A percentile compares a stretch with the other conserved stretches of the same genome.
Conservation (phyloP, 2,329 filamentous ascomycete genomes). For the Aspergillus neoniger region DNA sequence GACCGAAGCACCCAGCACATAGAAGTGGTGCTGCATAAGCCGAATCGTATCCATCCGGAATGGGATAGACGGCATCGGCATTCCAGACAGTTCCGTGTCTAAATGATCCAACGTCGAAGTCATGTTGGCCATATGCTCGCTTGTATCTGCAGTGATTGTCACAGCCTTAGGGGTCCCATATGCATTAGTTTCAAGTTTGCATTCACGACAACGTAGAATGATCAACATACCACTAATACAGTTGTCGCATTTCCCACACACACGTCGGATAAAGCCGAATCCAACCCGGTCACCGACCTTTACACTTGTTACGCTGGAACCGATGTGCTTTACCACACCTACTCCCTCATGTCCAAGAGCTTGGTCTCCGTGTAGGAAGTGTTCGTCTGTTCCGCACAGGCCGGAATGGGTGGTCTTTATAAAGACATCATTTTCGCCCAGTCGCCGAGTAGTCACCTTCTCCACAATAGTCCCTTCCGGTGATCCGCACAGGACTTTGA, state of each 20-base stretch:
- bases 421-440: constrained; percentile 18
- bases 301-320: constrained; percentile 46
- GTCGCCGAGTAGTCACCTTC: background rate
- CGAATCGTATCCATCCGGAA: constrained; percentile 27
- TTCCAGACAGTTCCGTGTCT: constrained; percentile 32
- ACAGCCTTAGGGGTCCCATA: background rate
- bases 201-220: background rate
- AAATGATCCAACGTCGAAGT: constrained; percentile 35
- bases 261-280: constrained; percentile 31
- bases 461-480: no score
- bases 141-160: constrained; percentile 27
- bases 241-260: constrained; percentile 33
- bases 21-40: constrained; percentile 34
- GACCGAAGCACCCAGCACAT: constrained; percentile 41
- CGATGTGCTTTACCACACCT: constrained; percentile 51
- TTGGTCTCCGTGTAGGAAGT: constrained; percentile 19
- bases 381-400: constrained; percentile 27
- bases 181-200: background rate
- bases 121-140: constrained; percentile 26
- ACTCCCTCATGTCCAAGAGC: constrained; percentile 57
- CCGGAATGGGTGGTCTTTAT: constrained; percentile 24
- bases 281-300: constrained; percentile 46
- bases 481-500: no score
- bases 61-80: constrained; percentile 24
- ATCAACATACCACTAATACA: constrained; percentile 24